phyloP scores from a whole-genome alignment of 176 grass and related monocot species.

The Carex kokanica region DNA sequence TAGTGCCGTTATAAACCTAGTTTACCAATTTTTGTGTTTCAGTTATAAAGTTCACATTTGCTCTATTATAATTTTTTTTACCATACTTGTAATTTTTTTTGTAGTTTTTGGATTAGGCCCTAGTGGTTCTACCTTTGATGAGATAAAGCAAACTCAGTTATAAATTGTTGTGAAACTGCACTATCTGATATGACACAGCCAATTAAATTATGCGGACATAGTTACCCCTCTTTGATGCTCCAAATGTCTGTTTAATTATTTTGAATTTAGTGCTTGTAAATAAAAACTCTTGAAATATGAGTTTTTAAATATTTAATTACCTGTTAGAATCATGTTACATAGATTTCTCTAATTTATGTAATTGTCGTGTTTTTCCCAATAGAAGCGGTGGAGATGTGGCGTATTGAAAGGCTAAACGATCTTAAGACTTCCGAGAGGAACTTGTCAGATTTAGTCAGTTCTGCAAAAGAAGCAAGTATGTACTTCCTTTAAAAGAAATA shows the following conservation, averaged over 20 bases:
- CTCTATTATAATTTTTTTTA: background rate
- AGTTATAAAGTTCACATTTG: background rate
- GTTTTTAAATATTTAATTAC: background rate
- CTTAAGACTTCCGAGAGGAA: constrained; percentile 40
- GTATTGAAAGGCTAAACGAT: constrained; percentile 62
- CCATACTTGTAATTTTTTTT: background rate
- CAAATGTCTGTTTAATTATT: constrained; percentile 9
- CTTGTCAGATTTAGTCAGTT: constrained; percentile 47
- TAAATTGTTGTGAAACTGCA: background rate
- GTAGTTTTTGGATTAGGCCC: background rate
- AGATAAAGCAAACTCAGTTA: background rate
- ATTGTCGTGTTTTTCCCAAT: constrained; percentile 32
- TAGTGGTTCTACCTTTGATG: background rate
- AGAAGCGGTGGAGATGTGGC: constrained; percentile 73
- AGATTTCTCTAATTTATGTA: constrained; percentile 13
- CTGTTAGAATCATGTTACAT: background rate
- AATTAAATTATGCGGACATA: background rate
- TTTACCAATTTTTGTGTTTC: background rate
- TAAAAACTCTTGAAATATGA: background rate
- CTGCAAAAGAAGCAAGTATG: constrained; percentile 61
- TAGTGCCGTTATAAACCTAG: background rate
- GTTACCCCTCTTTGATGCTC: background rate
- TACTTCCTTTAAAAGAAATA: constrained; percentile 1
- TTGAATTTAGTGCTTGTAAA: background rate
- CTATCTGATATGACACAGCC: background rate